Percentiles rank a stretch among this genome's conserved stretches.
These are phyloP conservation scores for Phytophthora pisi DNA, from an alignment of 352 stramenopile species.

Conservation along the genomic window DNA sequence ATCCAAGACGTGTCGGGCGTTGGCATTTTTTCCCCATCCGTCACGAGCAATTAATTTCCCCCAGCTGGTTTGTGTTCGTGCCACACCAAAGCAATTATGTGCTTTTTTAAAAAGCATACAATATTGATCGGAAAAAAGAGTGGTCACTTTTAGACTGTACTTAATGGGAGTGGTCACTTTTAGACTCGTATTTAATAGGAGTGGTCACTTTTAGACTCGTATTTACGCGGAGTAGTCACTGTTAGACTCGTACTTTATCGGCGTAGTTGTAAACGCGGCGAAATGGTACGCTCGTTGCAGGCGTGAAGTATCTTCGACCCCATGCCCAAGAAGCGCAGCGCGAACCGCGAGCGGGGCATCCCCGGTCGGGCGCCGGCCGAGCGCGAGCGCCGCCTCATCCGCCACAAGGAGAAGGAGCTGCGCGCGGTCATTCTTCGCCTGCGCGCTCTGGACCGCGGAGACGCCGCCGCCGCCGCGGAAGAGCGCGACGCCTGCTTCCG, in stretches of 20 bases:
- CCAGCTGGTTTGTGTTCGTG: not conserved
- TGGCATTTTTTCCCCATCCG: not conserved
- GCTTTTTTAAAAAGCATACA: no score
- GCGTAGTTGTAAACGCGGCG: no score
- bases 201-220: no score
- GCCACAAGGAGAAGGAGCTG: conserved; percentile 63
- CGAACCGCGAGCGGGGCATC: conserved; percentile 37
- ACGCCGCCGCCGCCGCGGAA: conserved; percentile 11
- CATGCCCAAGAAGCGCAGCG: conserved; percentile 49
- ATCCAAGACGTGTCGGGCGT: not conserved
- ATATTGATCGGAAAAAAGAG: no score
- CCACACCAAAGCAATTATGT: not conserved
- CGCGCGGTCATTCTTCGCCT: conserved; percentile 40
- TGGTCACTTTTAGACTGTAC: no score
- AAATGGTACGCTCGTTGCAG: not conserved
- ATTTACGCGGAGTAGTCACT: no score
- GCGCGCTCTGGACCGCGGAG: conserved; percentile 20
- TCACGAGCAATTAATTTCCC: not conserved
- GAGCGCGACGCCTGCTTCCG: conserved; percentile 47
- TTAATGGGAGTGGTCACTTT: no score
- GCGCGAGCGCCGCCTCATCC: conserved; percentile 49
- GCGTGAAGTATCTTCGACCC: not conserved
- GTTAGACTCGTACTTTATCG: no score
- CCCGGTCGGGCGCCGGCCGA: conserved; percentile 38
- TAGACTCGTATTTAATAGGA: no score